These are phyloP conservation scores for Terana coerulea DNA, from an alignment of 768 basidiomycete species.

Conservation along the genomic window DNA sequence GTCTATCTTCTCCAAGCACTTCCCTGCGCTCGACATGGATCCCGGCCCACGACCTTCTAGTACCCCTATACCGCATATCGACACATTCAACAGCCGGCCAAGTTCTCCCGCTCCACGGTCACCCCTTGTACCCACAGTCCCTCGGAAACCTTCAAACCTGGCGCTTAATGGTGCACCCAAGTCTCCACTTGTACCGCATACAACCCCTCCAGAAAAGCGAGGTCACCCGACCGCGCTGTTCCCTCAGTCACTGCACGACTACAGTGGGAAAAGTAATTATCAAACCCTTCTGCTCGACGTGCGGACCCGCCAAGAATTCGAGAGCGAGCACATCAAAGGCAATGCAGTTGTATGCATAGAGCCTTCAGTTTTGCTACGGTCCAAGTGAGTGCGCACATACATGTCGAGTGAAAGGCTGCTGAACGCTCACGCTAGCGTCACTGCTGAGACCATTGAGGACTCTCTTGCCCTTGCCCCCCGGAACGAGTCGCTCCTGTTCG, in stretches of 20 bases:
- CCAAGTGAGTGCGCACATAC: slow-evolving; percentile 47
- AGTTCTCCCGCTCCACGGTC: slow-evolving; percentile 37
- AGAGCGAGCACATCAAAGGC: slow-evolving; percentile 65
- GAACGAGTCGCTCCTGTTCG: slow-evolving; percentile 70
- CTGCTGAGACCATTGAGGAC: slow-evolving; percentile 64
- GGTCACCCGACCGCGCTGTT: slow-evolving; percentile 59
- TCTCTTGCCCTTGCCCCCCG: slow-evolving; percentile 68
- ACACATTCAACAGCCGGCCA: slow-evolving; percentile 58
- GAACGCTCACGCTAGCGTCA: slow-evolving; percentile 44
- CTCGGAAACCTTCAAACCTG: slow-evolving; percentile 40
- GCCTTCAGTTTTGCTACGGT: slow-evolving; percentile 66
- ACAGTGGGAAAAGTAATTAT: slow-evolving; percentile 44
- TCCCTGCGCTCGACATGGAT: slow-evolving; percentile 42
- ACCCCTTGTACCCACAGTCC: slow-evolving; percentile 37
- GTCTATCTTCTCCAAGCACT: slow-evolving; percentile 22
- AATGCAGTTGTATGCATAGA: slow-evolving; percentile 81
- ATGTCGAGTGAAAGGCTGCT: not conserved
- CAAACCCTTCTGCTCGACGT: slow-evolving; percentile 80
- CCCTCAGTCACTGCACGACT: slow-evolving; percentile 57
- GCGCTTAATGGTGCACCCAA: slow-evolving; percentile 30
- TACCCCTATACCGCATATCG: slow-evolving; percentile 60
- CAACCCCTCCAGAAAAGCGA: slow-evolving; percentile 31
- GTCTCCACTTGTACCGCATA: slow-evolving; percentile 23
- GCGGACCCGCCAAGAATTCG: slow-evolving; percentile 73
- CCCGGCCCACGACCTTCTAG: slow-evolving; percentile 60